A percentile compares a stretch with the other conserved stretches of the same genome.
Evolutionary conservation across 176 grass and related monocot species (phyloP).

Genomic region (Tillandsia leiboldiana): DNA sequence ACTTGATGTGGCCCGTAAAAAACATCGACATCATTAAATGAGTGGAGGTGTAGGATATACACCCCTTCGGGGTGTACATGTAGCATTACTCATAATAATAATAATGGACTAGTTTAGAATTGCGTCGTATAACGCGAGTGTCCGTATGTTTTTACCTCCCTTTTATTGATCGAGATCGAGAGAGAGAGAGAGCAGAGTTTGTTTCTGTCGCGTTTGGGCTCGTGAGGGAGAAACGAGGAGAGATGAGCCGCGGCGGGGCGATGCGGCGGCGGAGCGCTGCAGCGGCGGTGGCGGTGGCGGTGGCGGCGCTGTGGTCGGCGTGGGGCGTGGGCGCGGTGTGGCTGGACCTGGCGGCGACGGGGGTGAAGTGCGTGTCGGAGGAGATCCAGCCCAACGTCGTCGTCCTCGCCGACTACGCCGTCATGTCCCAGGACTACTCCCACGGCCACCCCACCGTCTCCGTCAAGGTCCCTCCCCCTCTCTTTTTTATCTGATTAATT

Average conservation of each 20-base stretch:
- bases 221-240: not conserved
- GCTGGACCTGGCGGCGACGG: conserved; percentile 49
- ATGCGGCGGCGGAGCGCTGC: conserved; percentile 13
- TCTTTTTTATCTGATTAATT: not conserved
- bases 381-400: conserved; percentile 73
- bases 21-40: no score
- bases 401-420: conserved; percentile 62
- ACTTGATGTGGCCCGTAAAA: no score
- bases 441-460: conserved; percentile 40
- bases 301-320: conserved; percentile 17
- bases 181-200: not conserved
- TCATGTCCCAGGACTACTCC: conserved; percentile 38
- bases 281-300: not conserved
- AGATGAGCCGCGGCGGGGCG: not conserved
- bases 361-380: conserved; percentile 60
- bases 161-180: not conserved
- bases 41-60: no score
- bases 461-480: conserved; percentile 32
- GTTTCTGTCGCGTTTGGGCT: not conserved
- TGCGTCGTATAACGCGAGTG: no score
- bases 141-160: no score
- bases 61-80: no score
- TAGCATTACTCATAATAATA: no score
- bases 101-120: no score
- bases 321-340: conserved; percentile 44